Conservation (phyloP, 192 early-diverging fungal species). For the Entomortierella chlamydospora region DNA sequence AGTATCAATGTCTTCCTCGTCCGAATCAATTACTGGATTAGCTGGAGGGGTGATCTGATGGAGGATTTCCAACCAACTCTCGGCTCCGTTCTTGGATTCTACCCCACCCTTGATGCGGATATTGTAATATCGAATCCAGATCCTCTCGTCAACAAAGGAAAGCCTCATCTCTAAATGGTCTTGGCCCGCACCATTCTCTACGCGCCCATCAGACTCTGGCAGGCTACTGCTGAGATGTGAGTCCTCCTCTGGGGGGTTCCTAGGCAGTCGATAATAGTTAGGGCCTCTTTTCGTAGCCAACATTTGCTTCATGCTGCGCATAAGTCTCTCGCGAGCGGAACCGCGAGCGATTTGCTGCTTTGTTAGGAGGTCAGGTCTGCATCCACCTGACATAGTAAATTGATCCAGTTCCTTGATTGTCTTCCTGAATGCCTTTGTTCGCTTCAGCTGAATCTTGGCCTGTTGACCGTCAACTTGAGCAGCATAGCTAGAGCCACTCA, state of each 20-base stretch:
- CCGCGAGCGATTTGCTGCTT: conserved; percentile 17
- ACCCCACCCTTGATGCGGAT: conserved; percentile 37
- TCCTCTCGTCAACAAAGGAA: conserved; percentile 14
- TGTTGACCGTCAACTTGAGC: conserved; percentile 5
- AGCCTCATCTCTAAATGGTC: conserved; percentile 48
- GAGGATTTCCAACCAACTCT: conserved; percentile 40
- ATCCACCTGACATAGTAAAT: conserved; percentile 44
- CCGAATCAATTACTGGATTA: conserved; percentile 9
- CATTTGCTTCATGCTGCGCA: conserved; percentile 25
- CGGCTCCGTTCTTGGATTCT: conserved; percentile 42
- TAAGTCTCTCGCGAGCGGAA: conserved; percentile 16
- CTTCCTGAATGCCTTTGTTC: conserved; percentile 21
- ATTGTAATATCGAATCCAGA: conserved; percentile 50
- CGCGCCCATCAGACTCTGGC: conserved; percentile 3
- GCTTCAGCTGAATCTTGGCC: conserved; percentile 14
- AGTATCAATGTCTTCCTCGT: conserved; percentile 3
- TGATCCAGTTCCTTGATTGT: conserved; percentile 31
- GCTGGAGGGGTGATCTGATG: conserved; percentile 3
- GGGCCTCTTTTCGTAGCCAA: conserved; percentile 4
- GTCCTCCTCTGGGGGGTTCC: conserved; percentile 20
- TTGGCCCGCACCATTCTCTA: conserved; percentile 10
- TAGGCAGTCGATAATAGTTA: conserved; percentile 31
- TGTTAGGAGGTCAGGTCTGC: conserved; percentile 26
- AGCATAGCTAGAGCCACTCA: background rate
- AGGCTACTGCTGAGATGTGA: background rate